Evolutionary conservation across 179 eudicot species (phyloP), one percentile per base, ranked within the genome.

Genomic region (Silene coronaria): DNA sequence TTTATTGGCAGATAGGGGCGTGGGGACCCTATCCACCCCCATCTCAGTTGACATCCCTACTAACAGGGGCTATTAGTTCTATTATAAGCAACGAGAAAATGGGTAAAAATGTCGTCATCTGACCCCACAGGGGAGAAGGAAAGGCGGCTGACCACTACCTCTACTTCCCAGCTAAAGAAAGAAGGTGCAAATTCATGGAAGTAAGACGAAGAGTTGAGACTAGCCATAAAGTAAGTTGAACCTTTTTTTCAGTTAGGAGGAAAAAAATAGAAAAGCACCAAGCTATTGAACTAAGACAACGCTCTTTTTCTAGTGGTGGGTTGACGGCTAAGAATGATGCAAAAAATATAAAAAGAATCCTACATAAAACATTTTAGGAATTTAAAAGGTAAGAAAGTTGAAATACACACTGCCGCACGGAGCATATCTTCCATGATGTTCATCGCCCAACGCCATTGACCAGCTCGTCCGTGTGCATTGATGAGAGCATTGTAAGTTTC

Each of bases 381-480:
- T 76, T 79, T 58, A 51, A 26, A 76, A 79, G 72, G 74, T 60
- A 84, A 84, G 79, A 86, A 73, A 83, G 78, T 75, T 74, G 65
- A 84, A 71, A 75, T 87, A 94, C 97, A 76, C 83, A 95, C 99
- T 86, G 97, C 94, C 51, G 95, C 99, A 68, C 91, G 90, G 58
- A 95, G 97, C 99, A 92, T 95, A 84, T 92, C 99, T 78, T 90
- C 97, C 96, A 92, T 89, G 73, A 95, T 92, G 82, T 92, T 95
- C 84, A 84, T 81, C 24, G 91, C 96, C 99, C 99, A 95, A 72
- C 93, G 97, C 97, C 97, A 91, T 84, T 95, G 97, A 80, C 96
- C 97, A 78, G 89, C 90, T 85, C 96, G 90, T 46, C 97, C 99
- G 82, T 95, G 97, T 46, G 83, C 92, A 82, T 87, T 86, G 80